These are phyloP conservation scores for Fraxinus velutina DNA, from an alignment of 305 asterid species.

Conservation along the genomic window DNA sequence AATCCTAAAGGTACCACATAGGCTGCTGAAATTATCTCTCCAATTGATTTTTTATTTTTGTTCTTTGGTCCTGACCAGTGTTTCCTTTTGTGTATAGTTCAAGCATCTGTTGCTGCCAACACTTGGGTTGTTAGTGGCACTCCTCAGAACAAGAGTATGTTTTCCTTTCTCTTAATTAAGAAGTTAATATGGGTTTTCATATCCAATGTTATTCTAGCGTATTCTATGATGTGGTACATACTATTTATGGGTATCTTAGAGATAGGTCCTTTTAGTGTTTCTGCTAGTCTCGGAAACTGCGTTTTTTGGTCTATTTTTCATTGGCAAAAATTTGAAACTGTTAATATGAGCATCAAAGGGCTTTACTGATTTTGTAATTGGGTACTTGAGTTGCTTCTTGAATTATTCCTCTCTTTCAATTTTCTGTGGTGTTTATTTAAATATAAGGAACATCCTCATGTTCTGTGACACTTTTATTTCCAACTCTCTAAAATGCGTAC, in stretches of 20 bases:
- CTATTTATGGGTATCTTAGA: not conserved
- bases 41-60: not conserved
- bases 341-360: too few species aligned
- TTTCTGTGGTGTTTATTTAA: not conserved
- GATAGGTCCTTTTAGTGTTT: not conserved
- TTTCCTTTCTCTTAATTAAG: not conserved
- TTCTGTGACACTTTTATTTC: not conserved
- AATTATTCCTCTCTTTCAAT: not conserved
- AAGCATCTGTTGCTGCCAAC: conserved; percentile 83
- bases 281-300: not conserved
- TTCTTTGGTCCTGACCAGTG: not conserved
- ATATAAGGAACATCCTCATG: not conserved
- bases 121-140: conserved; percentile 88
- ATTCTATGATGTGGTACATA: not conserved
- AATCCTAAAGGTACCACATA: conserved; percentile 55
- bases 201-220: not conserved
- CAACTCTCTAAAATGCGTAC: not conserved
- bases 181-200: not conserved
- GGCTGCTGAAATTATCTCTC: not conserved
- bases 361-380: too few species aligned
- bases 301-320: not conserved
- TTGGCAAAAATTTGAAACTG: too few species aligned
- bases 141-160: conserved; percentile 79
- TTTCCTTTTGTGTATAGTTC: conserved; percentile 44
- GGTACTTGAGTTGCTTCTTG: too few species aligned